These are phyloP conservation scores for Colletotrichum karsti DNA, from an alignment of 2,329 filamentous ascomycete genomes.

Conservation along the genomic window DNA sequence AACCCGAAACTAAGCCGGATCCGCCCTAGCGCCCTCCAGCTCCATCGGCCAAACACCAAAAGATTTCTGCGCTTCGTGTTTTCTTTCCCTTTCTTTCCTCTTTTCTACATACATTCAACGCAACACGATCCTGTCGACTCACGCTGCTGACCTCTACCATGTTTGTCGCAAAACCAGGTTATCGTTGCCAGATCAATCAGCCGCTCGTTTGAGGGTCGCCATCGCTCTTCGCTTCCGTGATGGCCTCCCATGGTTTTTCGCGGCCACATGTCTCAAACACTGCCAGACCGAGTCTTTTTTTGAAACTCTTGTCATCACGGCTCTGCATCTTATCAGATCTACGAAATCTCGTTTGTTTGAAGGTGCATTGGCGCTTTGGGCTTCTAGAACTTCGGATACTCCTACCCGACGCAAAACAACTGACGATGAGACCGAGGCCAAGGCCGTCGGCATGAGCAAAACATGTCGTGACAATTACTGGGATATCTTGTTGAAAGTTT, in stretches of 20 bases:
- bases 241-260: conserved; percentile 53
- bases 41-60: background rate
- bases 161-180: conserved; percentile 21
- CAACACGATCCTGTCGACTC: conserved; percentile 27
- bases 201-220: conserved; percentile 47
- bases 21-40: conserved; percentile 3
- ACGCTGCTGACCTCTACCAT: conserved; percentile 21
- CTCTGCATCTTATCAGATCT: background rate
- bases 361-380: background rate
- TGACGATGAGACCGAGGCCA: background rate
- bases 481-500: conserved; percentile 24
- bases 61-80: conserved; percentile 16
- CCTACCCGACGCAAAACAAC: background rate
- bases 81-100: background rate
- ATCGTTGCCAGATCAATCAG: conserved; percentile 28
- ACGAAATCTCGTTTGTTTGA: background rate
- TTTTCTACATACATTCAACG: conserved; percentile 22
- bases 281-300: background rate
- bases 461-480: background rate
- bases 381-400: background rate
- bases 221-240: conserved; percentile 44
- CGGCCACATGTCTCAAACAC: conserved; percentile 44
- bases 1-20: conserved; percentile 11
- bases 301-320: background rate
- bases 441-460: background rate